Evolutionary conservation across 768 basidiomycete species (phyloP), one percentile per base, ranked within the genome.

Genomic region (Lanmaoa rubissima): DNA sequence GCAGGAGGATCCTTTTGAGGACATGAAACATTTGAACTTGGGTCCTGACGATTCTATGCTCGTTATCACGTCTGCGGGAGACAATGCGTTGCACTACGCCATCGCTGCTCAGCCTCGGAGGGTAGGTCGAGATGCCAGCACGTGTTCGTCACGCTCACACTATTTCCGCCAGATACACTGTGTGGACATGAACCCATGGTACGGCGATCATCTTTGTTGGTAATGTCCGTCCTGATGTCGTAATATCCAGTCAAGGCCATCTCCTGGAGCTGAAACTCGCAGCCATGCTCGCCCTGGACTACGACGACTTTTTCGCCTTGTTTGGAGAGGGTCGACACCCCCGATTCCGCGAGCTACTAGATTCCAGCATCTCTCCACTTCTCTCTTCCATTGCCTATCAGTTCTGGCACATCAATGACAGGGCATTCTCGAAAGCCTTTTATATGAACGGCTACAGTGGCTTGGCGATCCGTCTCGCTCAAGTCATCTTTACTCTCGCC

Each of bases 41-140:
- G 78, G 79, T 19, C 69, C 72, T 36, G 77, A 85, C 13, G 89
- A 92, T 71, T 79, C 82, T 1, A 79, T 91, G 66, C 77, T 91
- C 13, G 83, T 85, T 17, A 90, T 92, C 63, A 90, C 88, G 1
- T 85, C 83, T 49, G 90, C 87, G 3, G 89, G 89, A 0, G 89
- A 90, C 69, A 92, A 92, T 67, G 86, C 87, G 3, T 74, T 92
- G 36, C 88, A 90, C 66, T 92, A 92, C 60, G 88, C 87, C 9
- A 84, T 87, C 54, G 78, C 77, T n/a, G 83, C 82, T 2, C 68
- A 76, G 32, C 86, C 86, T 3, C 75, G 81, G 53, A 74, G 80
- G 46, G 81, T 82, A 57, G 48, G 77, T 63, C 31, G 44, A 48
- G 35, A 42, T 49, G 7, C 28, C 40, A 2, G 8, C 28, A 9